A percentile compares a stretch with the other conserved stretches of the same genome.
phyloP scores from a whole-genome alignment of 495 filamentous ascomycete species.

The Hypoxylon fuscum region DNA sequence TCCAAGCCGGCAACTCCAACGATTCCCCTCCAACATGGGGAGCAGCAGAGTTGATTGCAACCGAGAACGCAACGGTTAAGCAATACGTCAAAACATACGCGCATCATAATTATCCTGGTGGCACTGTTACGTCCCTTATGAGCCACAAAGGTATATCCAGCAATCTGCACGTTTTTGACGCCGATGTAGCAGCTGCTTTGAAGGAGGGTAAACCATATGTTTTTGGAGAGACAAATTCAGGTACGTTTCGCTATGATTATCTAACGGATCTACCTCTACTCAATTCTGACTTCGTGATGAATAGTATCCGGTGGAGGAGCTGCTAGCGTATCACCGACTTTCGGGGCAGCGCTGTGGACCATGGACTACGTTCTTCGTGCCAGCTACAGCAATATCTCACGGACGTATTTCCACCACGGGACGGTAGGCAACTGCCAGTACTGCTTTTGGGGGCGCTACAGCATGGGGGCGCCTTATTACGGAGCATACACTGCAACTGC shows the following conservation, averaged over 20 bases:
- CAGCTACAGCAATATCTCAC: constrained; percentile 55
- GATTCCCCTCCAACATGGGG: constrained; percentile 61
- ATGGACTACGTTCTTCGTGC: constrained; percentile 66
- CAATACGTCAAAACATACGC: constrained; percentile 63
- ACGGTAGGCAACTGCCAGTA: constrained; percentile 70
- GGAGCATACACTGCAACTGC: constrained; percentile 65
- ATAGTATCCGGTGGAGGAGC: constrained; percentile 59
- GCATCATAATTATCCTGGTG: constrained; percentile 69
- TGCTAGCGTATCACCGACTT: constrained; percentile 63
- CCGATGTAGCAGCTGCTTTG: constrained; percentile 59
- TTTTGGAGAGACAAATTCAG: constrained; percentile 68
- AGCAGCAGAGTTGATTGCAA: constrained; percentile 58
- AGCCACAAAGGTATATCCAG: constrained; percentile 58
- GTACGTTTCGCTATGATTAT: constrained; percentile 44
- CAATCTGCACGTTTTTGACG: constrained; percentile 58
- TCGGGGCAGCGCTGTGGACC: constrained; percentile 68
- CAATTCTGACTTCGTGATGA: neutral
- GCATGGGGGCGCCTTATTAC: constrained; percentile 66
- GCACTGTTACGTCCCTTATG: constrained; percentile 59
- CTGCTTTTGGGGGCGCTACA: constrained; percentile 67
- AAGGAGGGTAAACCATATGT: constrained; percentile 60
- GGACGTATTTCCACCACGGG: constrained; percentile 69
- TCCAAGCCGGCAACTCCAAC: constrained; percentile 69
- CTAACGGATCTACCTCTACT: neutral
- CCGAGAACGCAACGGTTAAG: constrained; percentile 57